phyloP scores from a whole-genome alignment of 345 rosid genomes.

The Hibiscus trionum region DNA sequence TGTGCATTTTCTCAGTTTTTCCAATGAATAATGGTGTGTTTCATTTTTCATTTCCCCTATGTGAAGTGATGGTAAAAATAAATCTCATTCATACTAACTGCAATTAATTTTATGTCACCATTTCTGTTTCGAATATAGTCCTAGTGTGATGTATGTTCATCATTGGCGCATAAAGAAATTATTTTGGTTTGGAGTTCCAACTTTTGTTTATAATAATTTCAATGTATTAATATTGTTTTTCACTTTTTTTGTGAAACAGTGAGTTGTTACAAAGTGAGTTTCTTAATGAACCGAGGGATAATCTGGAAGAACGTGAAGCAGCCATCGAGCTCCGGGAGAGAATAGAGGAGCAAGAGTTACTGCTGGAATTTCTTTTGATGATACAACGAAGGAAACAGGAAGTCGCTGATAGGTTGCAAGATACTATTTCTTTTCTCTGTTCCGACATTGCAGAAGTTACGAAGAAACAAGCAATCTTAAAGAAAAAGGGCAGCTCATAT shows the following conservation, averaged over 20 bases:
- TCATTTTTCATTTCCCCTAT: neutral
- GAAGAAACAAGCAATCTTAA: slow-evolving; percentile 48
- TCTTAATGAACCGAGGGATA: slow-evolving; percentile 65
- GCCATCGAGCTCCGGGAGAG: slow-evolving; percentile 65
- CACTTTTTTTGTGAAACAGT: slow-evolving; percentile 31
- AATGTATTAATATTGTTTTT: neutral
- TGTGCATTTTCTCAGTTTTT: neutral
- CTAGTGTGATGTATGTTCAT: neutral
- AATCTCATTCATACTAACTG: neutral
- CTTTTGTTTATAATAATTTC: neutral
- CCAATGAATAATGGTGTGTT: neutral
- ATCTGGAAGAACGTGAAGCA: slow-evolving; percentile 79
- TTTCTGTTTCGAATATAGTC: neutral
- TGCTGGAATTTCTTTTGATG: slow-evolving; percentile 79
- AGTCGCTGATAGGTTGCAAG: slow-evolving; percentile 58
- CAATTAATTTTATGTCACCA: neutral
- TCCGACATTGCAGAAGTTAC: slow-evolving; percentile 76
- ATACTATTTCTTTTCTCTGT: slow-evolving; percentile 59
- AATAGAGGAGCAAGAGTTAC: slow-evolving; percentile 76
- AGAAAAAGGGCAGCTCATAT: slow-evolving; percentile 39
- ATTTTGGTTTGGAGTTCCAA: neutral
- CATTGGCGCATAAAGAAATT: neutral
- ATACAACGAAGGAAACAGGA: slow-evolving; percentile 72
- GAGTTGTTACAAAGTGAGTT: slow-evolving; percentile 78
- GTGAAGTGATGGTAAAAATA: neutral